Percentiles rank a stretch among this genome's conserved stretches.
Conservation (phyloP, 192 early-diverging fungal species). For the Mortierella alpina region DNA sequence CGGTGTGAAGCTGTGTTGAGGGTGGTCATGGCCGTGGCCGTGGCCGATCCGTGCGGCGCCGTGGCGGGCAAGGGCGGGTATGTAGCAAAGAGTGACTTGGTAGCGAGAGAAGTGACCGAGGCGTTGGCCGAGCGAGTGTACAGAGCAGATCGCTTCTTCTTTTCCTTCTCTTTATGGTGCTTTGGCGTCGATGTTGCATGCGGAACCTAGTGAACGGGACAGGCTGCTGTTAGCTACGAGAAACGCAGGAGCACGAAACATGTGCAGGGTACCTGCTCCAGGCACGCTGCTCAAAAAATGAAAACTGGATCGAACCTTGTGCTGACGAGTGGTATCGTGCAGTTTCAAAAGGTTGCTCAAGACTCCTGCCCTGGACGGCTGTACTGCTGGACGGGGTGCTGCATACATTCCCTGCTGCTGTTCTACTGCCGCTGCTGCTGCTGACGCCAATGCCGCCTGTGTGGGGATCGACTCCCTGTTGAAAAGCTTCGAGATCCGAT, state of each 20-base stretch:
- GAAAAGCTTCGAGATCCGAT: slow-evolving; percentile 39
- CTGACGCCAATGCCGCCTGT: neutral
- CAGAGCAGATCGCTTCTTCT: slow-evolving; percentile 40
- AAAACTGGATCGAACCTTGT: slow-evolving; percentile 9
- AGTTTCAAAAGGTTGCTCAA: slow-evolving; percentile 60
- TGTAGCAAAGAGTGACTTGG: slow-evolving; percentile 23
- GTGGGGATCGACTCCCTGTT: neutral
- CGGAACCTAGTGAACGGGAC: slow-evolving; percentile 10
- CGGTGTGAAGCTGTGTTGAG: slow-evolving; percentile 6
- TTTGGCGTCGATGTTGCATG: slow-evolving; percentile 10
- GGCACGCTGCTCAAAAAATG: neutral
- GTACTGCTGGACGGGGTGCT: slow-evolving; percentile 1
- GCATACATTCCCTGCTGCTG: neutral
- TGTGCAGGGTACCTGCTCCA: neutral
- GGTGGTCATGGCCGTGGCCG: slow-evolving; percentile 2
- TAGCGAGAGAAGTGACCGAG: slow-evolving; percentile 24
- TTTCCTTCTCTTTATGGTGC: slow-evolving; percentile 44
- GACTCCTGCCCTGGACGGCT: slow-evolving; percentile 55
- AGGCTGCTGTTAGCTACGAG: neutral
- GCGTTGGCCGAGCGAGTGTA: slow-evolving; percentile 43
- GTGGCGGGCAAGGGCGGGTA: slow-evolving; percentile 34
- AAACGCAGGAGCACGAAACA: neutral
- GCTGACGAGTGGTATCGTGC: slow-evolving; percentile 23
- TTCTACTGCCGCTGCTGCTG: neutral
- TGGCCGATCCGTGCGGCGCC: slow-evolving; percentile 5